Evolutionary conservation across 2,329 filamentous ascomycete species (phyloP).

Genomic region (Ascochyta fabae): DNA sequence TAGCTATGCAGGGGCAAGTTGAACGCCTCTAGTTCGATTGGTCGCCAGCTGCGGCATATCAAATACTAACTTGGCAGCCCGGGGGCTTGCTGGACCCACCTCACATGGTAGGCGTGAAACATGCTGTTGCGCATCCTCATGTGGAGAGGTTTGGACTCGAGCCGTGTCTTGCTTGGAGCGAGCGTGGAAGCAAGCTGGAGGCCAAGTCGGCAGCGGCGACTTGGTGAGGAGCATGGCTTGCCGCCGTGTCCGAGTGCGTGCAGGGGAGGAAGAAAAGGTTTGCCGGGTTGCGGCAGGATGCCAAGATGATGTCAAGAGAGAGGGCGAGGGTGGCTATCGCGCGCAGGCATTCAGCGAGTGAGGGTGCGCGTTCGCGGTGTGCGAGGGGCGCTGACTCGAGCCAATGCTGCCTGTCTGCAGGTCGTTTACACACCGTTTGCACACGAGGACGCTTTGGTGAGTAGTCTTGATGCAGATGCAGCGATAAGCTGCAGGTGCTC

Average conservation of each 20-base stretch:
- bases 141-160: slow-evolving; percentile 22
- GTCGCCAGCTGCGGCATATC: slow-evolving; percentile 35
- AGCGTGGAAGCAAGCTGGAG: slow-evolving; percentile 1
- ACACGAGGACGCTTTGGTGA: slow-evolving; percentile 8
- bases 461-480: slow-evolving; percentile 11
- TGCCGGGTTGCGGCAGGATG: slow-evolving; percentile 28
- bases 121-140: slow-evolving; percentile 34
- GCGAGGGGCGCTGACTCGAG: slow-evolving; percentile 15
- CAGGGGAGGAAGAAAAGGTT: slow-evolving; percentile 18
- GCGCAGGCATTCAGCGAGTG: slow-evolving; percentile 25
- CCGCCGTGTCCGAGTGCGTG: slow-evolving; percentile 8
- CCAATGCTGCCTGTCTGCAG: slow-evolving; percentile 10
- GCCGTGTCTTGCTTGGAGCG: slow-evolving; percentile 14
- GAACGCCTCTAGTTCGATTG: slow-evolving; percentile 25
- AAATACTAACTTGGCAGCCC: slow-evolving; percentile 31
- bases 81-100: slow-evolving; percentile 25
- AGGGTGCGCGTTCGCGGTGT: slow-evolving; percentile 11
- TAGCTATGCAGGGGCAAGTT: slow-evolving; percentile 39
- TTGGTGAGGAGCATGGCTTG: background rate
- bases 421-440: slow-evolving; percentile 8
- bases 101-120: slow-evolving; percentile 36
- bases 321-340: slow-evolving; percentile 21
- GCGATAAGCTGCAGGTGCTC: slow-evolving; percentile 10
- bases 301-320: slow-evolving; percentile 29
- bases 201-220: slow-evolving; percentile 3